Conservation (phyloP, 495 filamentous ascomycete genomes). For the Tuber brumale region DNA sequence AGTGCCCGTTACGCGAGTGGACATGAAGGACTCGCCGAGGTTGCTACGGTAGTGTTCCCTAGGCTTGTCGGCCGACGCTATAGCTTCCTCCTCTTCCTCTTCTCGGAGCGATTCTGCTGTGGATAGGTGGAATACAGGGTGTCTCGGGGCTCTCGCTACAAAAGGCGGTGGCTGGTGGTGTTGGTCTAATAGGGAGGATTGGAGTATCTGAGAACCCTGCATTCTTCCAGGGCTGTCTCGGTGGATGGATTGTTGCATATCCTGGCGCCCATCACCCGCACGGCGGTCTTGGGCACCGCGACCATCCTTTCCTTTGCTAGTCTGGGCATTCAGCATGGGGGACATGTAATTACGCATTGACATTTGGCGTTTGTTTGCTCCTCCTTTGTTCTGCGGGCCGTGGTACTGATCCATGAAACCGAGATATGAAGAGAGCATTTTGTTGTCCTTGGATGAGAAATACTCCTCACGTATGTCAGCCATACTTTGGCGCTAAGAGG, state of each 20-base stretch:
- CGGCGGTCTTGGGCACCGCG: conserved; percentile 18
- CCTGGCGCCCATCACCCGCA: conserved; percentile 9
- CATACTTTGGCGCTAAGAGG: conserved; percentile 24
- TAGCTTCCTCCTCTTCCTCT: conserved; percentile 40
- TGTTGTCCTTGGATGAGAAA: conserved; percentile 88
- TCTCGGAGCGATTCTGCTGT: conserved; percentile 30
- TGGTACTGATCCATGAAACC: conserved; percentile 85
- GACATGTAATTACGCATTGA: conserved; percentile 29
- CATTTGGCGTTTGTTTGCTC: conserved; percentile 42
- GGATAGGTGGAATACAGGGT: conserved; percentile 47
- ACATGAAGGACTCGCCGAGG: conserved; percentile 60
- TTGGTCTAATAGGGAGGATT: conserved; percentile 49
- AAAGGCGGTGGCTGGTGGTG: conserved; percentile 64
- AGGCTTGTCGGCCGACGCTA: conserved; percentile 41
- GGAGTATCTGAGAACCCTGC: conserved; percentile 32
- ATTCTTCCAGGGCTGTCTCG: conserved; percentile 27
- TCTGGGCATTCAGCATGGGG: conserved; percentile 34
- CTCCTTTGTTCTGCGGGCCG: conserved; percentile 30
- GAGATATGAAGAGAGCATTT: conserved; percentile 92
- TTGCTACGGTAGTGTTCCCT: conserved; percentile 54
- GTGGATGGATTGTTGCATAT: conserved; percentile 29
- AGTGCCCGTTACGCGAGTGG: conserved; percentile 49
- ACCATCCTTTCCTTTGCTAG: conserved; percentile 18
- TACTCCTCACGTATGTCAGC: conserved; percentile 79
- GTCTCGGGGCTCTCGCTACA: conserved; percentile 44